phyloP scores from a whole-genome alignment of 208 protist genomes.

The Entamoeba invadens region DNA sequence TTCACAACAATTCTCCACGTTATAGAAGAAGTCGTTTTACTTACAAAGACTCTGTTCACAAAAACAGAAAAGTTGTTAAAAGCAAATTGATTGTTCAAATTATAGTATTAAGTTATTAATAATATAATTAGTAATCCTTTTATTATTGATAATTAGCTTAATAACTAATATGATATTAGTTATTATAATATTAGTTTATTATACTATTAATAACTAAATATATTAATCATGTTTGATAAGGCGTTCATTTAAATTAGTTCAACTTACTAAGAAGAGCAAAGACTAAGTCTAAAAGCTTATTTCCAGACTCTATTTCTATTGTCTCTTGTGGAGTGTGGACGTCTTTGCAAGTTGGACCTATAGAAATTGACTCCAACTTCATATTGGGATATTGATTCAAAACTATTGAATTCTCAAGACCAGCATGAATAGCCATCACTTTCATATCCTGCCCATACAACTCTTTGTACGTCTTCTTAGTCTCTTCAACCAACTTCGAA shows the following conservation, averaged over 20 bases:
- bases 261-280: background rate
- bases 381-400: background rate
- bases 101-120: no score
- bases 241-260: background rate
- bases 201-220: no score
- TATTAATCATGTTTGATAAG: background rate
- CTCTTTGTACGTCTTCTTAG: background rate
- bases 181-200: no score
- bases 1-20: background rate
- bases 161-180: no score
- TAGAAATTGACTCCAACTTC: background rate
- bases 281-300: background rate
- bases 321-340: background rate
- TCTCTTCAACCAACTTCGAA: background rate
- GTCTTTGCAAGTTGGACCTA: background rate
- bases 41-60: background rate
- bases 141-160: no score
- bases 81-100: background rate
- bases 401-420: background rate
- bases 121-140: no score
- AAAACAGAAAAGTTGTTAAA: conserved; percentile 1
- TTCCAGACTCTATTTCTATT: background rate
- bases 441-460: background rate
- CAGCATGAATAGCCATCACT: background rate
- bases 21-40: background rate